Evolutionary conservation across 164 flowering plant species (phyloP).

Genomic region (Malania oleifera): DNA sequence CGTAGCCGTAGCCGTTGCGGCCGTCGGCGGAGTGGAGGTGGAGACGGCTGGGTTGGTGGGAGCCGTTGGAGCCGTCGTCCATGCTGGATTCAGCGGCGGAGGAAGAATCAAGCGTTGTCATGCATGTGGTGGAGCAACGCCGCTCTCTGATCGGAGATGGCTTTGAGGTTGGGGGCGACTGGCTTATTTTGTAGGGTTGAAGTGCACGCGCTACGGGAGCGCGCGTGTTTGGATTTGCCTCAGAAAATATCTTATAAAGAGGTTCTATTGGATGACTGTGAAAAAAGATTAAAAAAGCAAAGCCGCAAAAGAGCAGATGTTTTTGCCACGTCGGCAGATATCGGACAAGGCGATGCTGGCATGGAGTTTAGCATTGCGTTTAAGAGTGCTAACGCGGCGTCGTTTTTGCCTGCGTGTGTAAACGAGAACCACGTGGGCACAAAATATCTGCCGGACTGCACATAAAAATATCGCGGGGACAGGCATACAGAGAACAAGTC

Average conservation of each 20-base stretch:
- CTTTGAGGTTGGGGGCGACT: too few relatives aligned
- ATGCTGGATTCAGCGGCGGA: constrained; percentile 21
- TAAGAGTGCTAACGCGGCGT: too few relatives aligned
- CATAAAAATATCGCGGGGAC: too few relatives aligned
- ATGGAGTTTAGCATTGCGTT: too few relatives aligned
- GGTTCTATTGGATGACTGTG: background rate
- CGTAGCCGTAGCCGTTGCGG: background rate
- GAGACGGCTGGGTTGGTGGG: constrained; percentile 7
- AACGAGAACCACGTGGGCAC: too few relatives aligned
- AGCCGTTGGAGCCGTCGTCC: constrained; percentile 14
- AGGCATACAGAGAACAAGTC: too few relatives aligned
- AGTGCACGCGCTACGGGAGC: background rate
- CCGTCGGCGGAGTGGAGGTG: constrained; percentile 5
- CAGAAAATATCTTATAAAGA: background rate
- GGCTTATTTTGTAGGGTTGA: background rate
- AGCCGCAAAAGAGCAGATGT: background rate
- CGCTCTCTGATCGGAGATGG: background rate
- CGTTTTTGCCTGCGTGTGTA: too few relatives aligned
- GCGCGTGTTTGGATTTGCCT: background rate
- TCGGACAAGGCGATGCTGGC: too few relatives aligned
- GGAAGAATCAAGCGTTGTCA: constrained; percentile 17
- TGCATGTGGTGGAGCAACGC: constrained; percentile 1
- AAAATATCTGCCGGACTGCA: too few relatives aligned
- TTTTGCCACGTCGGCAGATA: too few relatives aligned
- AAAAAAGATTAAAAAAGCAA: background rate